These are phyloP conservation scores for Quambalaria eucalypti DNA, from an alignment of 1,284 basidiomycete species.

Conservation along the genomic window DNA sequence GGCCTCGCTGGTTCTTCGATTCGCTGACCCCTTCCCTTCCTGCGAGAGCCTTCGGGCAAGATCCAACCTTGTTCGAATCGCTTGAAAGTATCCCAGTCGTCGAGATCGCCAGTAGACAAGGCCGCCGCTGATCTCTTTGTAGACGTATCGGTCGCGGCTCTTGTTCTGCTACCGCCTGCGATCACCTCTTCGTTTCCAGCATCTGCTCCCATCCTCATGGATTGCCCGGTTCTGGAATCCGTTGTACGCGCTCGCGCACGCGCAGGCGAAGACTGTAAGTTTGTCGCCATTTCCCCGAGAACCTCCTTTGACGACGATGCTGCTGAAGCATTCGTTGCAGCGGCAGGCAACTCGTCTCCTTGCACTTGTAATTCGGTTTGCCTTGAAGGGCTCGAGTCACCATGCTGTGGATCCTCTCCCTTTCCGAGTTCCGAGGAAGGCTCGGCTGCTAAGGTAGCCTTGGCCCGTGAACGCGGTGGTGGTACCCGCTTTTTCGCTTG, in stretches of 20 bases:
- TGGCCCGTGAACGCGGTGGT: too few relatives aligned
- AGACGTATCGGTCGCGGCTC: neutral
- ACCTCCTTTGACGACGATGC: too few relatives aligned
- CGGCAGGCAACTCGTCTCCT: neutral
- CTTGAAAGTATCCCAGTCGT: constrained; percentile 62
- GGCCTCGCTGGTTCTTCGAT: neutral
- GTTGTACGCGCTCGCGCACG: too few relatives aligned
- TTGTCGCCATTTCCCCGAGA: too few relatives aligned
- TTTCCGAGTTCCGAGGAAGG: neutral
- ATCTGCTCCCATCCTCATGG: neutral
- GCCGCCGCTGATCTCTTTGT: neutral
- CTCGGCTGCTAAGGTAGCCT: neutral
- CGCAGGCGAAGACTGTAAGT: too few relatives aligned
- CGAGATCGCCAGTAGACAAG: neutral
- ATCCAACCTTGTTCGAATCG: constrained; percentile 85
- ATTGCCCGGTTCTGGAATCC: too few relatives aligned
- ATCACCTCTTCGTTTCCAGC: neutral
- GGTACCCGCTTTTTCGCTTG: too few relatives aligned
- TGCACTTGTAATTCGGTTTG: neutral
- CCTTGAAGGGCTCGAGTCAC: neutral
- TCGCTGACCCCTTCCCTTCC: neutral
- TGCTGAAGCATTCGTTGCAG: too few relatives aligned
- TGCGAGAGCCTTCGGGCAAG: constrained; percentile 57
- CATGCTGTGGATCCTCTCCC: neutral
- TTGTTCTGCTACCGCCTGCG: too few relatives aligned